A percentile compares a stretch with the other conserved stretches of the same genome.
phyloP scores from a whole-genome alignment of 2,329 filamentous ascomycete species.

The Plectosphaerella cucumerina region DNA sequence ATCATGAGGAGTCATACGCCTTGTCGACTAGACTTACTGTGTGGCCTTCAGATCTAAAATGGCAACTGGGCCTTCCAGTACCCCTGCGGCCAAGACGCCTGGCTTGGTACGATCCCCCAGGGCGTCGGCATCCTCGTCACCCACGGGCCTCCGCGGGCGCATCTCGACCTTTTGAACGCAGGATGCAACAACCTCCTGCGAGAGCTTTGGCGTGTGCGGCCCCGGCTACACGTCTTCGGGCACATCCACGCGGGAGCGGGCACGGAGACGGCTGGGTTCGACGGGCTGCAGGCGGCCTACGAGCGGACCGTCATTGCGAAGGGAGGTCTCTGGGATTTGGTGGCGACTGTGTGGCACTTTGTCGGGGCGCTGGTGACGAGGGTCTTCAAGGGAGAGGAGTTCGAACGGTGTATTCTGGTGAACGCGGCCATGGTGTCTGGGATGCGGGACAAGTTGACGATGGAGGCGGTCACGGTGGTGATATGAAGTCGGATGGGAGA shows the following conservation, averaged over 20 bases:
- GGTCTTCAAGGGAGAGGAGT: neutral
- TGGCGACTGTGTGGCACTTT: neutral
- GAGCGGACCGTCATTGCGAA: conserved; percentile 7
- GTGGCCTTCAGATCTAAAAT: conserved; percentile 27
- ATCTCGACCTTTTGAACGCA: conserved; percentile 27
- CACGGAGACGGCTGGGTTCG: conserved; percentile 22
- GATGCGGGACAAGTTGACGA: neutral
- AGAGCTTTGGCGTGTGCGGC: conserved; percentile 24
- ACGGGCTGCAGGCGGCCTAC: conserved; percentile 21
- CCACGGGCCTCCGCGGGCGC: conserved; percentile 28
- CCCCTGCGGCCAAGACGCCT: conserved; percentile 22
- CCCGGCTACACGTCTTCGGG: conserved; percentile 30
- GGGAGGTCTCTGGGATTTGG: neutral
- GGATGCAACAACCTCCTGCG: conserved; percentile 24
- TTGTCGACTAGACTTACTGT: no score
- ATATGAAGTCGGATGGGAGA: no score
- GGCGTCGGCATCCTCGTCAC: conserved; percentile 32
- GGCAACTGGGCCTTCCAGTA: conserved; percentile 41
- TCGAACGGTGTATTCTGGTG: neutral
- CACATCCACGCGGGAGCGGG: conserved; percentile 31
- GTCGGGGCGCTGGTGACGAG: neutral
- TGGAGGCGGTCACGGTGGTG: no score
- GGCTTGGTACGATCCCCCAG: conserved; percentile 16
- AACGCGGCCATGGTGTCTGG: conserved; percentile 2
- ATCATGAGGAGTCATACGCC: no score